Evolutionary conservation across 2,329 filamentous ascomycete genomes (phyloP).

Genomic region (Diplodia mutila): DNA sequence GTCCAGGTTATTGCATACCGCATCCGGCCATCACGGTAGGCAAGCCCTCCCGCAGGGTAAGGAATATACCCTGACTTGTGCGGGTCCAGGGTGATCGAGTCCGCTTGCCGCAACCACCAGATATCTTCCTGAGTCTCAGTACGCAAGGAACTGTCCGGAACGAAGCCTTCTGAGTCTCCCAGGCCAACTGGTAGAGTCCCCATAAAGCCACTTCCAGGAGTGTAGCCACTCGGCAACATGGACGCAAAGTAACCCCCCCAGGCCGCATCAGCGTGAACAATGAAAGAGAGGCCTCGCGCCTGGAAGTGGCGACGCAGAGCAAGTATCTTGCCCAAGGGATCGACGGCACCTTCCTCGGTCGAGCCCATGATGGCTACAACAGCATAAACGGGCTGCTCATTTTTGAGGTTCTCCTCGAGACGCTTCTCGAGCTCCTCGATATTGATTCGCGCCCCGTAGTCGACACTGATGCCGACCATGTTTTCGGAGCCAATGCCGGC

Average conservation of each 20-base stretch:
- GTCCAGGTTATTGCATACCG: conserved; percentile 52
- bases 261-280: conserved; percentile 54
- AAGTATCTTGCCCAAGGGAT: conserved; percentile 46
- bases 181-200: conserved; percentile 36
- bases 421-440: conserved; percentile 38
- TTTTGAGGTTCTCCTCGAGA: conserved; percentile 39
- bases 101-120: conserved; percentile 44
- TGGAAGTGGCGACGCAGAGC: conserved; percentile 48
- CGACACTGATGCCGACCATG: conserved; percentile 47
- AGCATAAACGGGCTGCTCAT: conserved; percentile 43
- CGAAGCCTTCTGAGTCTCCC: conserved; percentile 37
- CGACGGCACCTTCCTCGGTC: conserved; percentile 55
- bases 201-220: conserved; percentile 28
- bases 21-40: conserved; percentile 52
- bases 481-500: conserved; percentile 51
- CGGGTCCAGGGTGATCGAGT: conserved; percentile 55
- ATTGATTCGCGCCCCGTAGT: conserved; percentile 47
- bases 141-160: conserved; percentile 42
- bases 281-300: conserved; percentile 49
- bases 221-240: conserved; percentile 46
- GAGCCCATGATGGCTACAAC: conserved; percentile 54
- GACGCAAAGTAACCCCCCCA: conserved; percentile 57
- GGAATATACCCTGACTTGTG: conserved; percentile 55
- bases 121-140: conserved; percentile 47
- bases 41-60: conserved; percentile 52